Evolutionary conservation across 345 rosid genomes (phyloP).

Genomic region (sweet orange (Citrus sinensis)): DVS_A1.0 CM039163.1:26153001-26153500

Average conservation of each 20-base stretch:
- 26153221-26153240: background rate
- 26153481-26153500: background rate
- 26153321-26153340: background rate
- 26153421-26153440: background rate
- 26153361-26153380: no score
- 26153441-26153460: background rate
- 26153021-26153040: background rate
- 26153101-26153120: background rate
- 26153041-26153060: background rate
- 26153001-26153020: constrained; percentile 19
- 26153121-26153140: no score
- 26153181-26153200: background rate
- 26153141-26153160: no score
- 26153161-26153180: background rate
- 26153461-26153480: background rate
- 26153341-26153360: background rate
- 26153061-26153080: background rate
- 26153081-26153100: background rate
- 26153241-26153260: background rate
- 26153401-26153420: background rate
- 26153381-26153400: background rate
- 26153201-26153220: background rate
- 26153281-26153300: background rate
- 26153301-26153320: background rate
- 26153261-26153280: background rate